Evolutionary conservation across 2,329 filamentous ascomycete genomes (phyloP), one percentile per base, ranked within the genome.

Genomic region (Stagonosporopsis cucurbitacearum): DNA sequence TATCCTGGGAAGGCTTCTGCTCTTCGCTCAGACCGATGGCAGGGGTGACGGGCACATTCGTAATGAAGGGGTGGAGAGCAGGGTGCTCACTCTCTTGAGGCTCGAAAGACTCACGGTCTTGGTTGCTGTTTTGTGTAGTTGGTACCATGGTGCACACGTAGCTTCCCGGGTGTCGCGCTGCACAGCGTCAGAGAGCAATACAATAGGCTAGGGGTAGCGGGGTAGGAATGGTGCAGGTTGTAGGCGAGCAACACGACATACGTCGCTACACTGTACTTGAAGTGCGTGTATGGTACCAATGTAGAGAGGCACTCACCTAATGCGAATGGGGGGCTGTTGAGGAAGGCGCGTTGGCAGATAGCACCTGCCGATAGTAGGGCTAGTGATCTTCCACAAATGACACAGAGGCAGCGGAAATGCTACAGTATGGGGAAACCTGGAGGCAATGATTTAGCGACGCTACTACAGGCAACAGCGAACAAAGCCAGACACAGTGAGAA

Each of bases 1-100:
- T 67, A 35, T 59, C 58, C 39, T 63, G 37, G 15, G 50, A 47
- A 11, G 46, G 58, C 39, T 75, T 64, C 44, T 75, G 66, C 64
- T 79, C 79, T 46, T 75, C 75, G 17, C 74, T 74, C 42, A 71
- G 44, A 50, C 75, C 71, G 6, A 77, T 69, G 43, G 74, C 77
- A 19, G 78, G 78, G 11, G 78, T 80, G 46, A 80, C 78, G 12
- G 78, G 78, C 15, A 78, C 71, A 12, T 64, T 65, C 43, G 72
- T 78, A 52, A 77, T 59, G 35, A 67, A 71, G 47, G 73, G 68
- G 19, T 76, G 68, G 26, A 78, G 72, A 6, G 76, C 77, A 26
- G 77, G 77, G 68, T 78, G 75, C 23, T 69, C 65, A 36, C 67
- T 66, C 25, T 61, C 49, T 30, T 60, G 54, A n/a, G 65, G 61